phyloP scores from a whole-genome alignment of 2,329 filamentous ascomycete genomes.

The Colletotrichum liaoningense region DNA sequence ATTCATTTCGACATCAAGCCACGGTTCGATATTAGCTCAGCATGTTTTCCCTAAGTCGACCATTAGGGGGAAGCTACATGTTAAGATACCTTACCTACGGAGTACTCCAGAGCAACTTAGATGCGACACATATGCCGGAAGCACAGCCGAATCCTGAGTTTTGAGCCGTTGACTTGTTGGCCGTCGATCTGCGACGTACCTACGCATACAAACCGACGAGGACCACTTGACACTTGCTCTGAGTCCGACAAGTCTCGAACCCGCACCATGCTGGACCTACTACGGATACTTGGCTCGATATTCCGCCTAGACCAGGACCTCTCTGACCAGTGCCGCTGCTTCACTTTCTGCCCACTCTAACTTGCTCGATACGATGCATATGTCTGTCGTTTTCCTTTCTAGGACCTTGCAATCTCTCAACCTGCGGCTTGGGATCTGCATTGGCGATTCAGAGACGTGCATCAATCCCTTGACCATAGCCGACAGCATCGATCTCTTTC shows the following conservation, averaged over 20 bases:
- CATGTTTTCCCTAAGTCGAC: neutral
- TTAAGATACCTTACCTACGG: too few relatives aligned
- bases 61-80: neutral
- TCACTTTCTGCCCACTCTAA: neutral
- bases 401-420: neutral
- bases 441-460: slow-evolving; percentile 6
- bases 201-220: neutral
- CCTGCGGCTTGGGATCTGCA: neutral
- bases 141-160: slow-evolving; percentile 20
- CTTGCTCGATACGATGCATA: neutral
- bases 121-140: slow-evolving; percentile 23
- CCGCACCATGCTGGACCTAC: neutral
- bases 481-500: neutral
- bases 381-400: neutral
- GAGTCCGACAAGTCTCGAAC: neutral
- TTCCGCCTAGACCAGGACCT: neutral
- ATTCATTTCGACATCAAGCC: neutral
- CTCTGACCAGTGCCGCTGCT: too few relatives aligned
- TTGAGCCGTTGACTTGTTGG: neutral
- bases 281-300: too few relatives aligned
- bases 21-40: neutral
- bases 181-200: neutral
- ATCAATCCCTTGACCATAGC: neutral
- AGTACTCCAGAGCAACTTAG: neutral
- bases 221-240: too few relatives aligned